Percentiles rank a stretch among this genome's conserved stretches.
These are phyloP conservation scores for Pyrenophora tritici-repentis DNA, from an alignment of 2,329 filamentous ascomycete species.

Conservation along the genomic window DNA sequence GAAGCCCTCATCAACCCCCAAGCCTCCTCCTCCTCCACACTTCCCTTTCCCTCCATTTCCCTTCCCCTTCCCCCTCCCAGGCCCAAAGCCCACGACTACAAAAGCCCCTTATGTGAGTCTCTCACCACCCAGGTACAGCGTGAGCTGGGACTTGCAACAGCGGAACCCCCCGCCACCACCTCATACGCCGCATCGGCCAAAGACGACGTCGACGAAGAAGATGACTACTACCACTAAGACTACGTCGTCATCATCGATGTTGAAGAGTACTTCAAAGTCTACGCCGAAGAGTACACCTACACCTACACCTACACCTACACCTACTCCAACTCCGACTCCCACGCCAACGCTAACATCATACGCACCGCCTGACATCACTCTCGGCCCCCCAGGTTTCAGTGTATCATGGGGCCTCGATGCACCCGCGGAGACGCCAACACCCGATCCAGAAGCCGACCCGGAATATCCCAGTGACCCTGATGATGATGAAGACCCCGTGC, in stretches of 20 bases:
- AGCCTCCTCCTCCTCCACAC: background rate
- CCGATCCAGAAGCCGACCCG: slow-evolving; percentile 13
- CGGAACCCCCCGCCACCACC: slow-evolving; percentile 4
- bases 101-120: slow-evolving; percentile 13
- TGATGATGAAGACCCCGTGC: background rate
- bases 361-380: slow-evolving; percentile 14
- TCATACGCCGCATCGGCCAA: background rate
- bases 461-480: slow-evolving; percentile 18
- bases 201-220: slow-evolving; percentile 1
- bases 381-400: slow-evolving; percentile 15
- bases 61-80: too few relatives aligned
- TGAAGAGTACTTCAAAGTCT: slow-evolving; percentile 4
- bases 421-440: slow-evolving; percentile 1
- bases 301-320: slow-evolving; percentile 9
- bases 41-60: too few relatives aligned
- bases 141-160: slow-evolving; percentile 19
- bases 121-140: slow-evolving; percentile 13
- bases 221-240: slow-evolving; percentile 4
- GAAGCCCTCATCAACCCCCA: slow-evolving; percentile 11
- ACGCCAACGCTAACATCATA: slow-evolving; percentile 8
- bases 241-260: too few relatives aligned
- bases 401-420: slow-evolving; percentile 11
- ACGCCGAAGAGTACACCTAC: slow-evolving; percentile 5
- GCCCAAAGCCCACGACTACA: slow-evolving; percentile 6
- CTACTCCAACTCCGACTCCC: slow-evolving; percentile 7